Evolutionary conservation across 345 rosid species (phyloP).

Genomic region (Atalantia buxifolia): DNA sequence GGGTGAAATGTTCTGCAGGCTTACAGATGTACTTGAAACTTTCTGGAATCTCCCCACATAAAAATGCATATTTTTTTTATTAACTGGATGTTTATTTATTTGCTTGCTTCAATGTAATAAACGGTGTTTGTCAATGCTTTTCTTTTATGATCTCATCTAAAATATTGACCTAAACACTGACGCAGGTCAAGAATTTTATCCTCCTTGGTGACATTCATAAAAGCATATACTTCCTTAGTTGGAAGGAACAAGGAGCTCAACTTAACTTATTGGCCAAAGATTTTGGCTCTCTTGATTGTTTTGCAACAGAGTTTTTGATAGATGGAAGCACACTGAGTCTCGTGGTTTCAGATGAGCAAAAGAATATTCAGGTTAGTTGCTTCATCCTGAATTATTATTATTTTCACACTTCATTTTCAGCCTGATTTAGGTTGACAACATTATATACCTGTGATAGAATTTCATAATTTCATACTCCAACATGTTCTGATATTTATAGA

Average conservation of each 20-base stretch:
- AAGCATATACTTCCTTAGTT: slow-evolving; percentile 89
- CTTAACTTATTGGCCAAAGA: slow-evolving; percentile 92
- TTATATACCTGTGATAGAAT: background rate
- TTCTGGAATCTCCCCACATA: background rate
- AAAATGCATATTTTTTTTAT: background rate
- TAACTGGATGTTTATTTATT: background rate
- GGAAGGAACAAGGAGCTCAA: slow-evolving; percentile 99
- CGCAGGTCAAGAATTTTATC: slow-evolving; percentile 94
- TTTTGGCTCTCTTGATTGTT: slow-evolving; percentile 89
- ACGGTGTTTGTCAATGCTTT: slow-evolving; percentile 8
- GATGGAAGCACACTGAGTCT: slow-evolving; percentile 96
- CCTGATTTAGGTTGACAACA: background rate
- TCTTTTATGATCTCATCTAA: slow-evolving; percentile 1
- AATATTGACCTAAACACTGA: background rate
- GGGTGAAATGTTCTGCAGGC: background rate
- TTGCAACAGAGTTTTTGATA: slow-evolving; percentile 93
- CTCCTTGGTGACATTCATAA: slow-evolving; percentile 89
- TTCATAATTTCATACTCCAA: background rate
- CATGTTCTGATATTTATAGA: background rate
- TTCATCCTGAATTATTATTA: slow-evolving; percentile 1
- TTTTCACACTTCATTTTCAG: background rate
- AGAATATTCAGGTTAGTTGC: slow-evolving; percentile 77
- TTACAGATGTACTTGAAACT: background rate
- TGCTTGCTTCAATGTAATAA: background rate
- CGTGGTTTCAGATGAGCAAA: slow-evolving; percentile 89